Percentiles rank a stretch among this genome's conserved stretches.
These are phyloP conservation scores for Grigorovia humatica DNA, from an alignment of 805 yeast genomes.

Conservation along the genomic window DNA sequence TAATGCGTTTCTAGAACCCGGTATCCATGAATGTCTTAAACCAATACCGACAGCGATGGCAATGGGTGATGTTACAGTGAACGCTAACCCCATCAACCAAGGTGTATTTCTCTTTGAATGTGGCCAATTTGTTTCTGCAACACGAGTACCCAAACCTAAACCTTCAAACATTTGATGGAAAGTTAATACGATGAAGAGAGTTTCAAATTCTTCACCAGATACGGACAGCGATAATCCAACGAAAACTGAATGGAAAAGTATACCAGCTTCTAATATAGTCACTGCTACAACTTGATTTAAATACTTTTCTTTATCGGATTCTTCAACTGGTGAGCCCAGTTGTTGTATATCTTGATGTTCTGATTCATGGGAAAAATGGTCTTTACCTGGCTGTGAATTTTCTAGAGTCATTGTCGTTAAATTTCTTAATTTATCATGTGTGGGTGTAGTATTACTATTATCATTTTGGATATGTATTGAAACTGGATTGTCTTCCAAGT, in stretches of 20 bases:
- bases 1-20: slow-evolving; percentile 47
- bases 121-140: slow-evolving; percentile 50
- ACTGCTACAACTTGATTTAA: slow-evolving; percentile 46
- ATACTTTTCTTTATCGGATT: slow-evolving; percentile 34
- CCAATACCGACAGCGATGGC: slow-evolving; percentile 75
- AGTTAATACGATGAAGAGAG: slow-evolving; percentile 57
- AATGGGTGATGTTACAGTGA: slow-evolving; percentile 54
- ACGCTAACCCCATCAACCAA: slow-evolving; percentile 44
- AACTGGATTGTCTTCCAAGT: background rate
- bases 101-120: slow-evolving; percentile 38
- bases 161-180: slow-evolving; percentile 84
- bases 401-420: background rate
- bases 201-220: slow-evolving; percentile 64
- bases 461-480: background rate
- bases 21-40: slow-evolving; percentile 51
- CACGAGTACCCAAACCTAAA: slow-evolving; percentile 71
- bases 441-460: background rate
- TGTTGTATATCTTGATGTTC: slow-evolving; percentile 9
- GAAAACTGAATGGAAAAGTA: slow-evolving; percentile 74
- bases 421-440: background rate
- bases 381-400: slow-evolving; percentile 3
- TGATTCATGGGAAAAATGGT: slow-evolving; percentile 5
- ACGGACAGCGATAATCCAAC: slow-evolving; percentile 72
- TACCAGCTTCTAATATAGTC: slow-evolving; percentile 64
- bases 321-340: slow-evolving; percentile 7